Conservation (phyloP, 345 rosid genomes). For the Eucalyptus caleyi region DNA sequence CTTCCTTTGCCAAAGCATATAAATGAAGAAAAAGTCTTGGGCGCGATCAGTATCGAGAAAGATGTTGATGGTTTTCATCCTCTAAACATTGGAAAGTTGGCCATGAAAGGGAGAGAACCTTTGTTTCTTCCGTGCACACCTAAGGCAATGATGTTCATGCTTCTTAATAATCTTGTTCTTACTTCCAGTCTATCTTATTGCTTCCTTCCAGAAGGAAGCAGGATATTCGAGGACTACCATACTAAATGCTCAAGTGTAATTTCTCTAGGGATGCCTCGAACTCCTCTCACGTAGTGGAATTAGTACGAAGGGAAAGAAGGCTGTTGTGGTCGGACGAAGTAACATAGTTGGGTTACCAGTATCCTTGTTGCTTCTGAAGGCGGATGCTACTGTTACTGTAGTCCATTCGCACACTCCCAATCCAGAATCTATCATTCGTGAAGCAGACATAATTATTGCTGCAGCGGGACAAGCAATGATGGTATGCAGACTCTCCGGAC, state of each 20-base stretch:
- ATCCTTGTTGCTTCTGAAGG: conserved; percentile 76
- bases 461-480: conserved; percentile 92
- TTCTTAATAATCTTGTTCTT: not conserved
- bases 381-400: conserved; percentile 77
- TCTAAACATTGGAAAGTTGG: conserved; percentile 85
- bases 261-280: conserved; percentile 75
- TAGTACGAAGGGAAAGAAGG: conserved; percentile 56
- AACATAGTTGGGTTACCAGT: conserved; percentile 91
- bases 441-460: conserved; percentile 88
- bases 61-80: conserved; percentile 99
- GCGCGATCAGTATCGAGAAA: conserved; percentile 66
- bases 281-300: conserved; percentile 70
- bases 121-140: conserved; percentile 93
- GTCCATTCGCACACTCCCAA: conserved; percentile 72
- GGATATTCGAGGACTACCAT: not conserved
- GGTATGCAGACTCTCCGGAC: conserved; percentile 13
- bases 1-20: conserved; percentile 84
- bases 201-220: not conserved
- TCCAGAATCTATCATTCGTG: conserved; percentile 52
- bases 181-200: not conserved
- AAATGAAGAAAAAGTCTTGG: conserved; percentile 71
- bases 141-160: conserved; percentile 35
- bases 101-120: conserved; percentile 96
- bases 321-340: conserved; percentile 89
- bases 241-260: not conserved